These are phyloP conservation scores for Aegle marmelos DNA, from an alignment of 345 rosid species.

Conservation along the genomic window DNA sequence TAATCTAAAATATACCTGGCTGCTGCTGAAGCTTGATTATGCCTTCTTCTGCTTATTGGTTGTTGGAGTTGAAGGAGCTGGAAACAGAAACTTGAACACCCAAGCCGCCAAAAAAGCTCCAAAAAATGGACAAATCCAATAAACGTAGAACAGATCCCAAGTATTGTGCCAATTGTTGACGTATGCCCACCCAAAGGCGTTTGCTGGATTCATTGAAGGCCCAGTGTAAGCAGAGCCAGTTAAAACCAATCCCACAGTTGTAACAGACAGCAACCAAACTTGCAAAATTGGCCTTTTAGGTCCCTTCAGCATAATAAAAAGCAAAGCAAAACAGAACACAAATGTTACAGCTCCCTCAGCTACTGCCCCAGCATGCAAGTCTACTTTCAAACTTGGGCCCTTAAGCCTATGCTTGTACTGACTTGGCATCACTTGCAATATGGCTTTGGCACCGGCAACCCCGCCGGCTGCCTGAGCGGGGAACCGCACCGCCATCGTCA, in stretches of 20 bases:
- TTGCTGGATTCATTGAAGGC: slow-evolving; percentile 73
- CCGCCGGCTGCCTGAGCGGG: slow-evolving; percentile 36
- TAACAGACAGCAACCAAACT: slow-evolving; percentile 47
- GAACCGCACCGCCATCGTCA: slow-evolving; percentile 35
- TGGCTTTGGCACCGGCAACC: slow-evolving; percentile 19
- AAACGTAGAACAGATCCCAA: slow-evolving; percentile 67
- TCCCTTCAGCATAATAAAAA: slow-evolving; percentile 44
- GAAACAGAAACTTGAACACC: slow-evolving; percentile 34
- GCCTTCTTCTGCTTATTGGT: slow-evolving; percentile 24
- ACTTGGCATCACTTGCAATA: slow-evolving; percentile 41
- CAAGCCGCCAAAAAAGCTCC: slow-evolving; percentile 52
- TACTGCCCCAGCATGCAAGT: slow-evolving; percentile 53
- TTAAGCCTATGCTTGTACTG: slow-evolving; percentile 40
- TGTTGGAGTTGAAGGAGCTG: slow-evolving; percentile 12
- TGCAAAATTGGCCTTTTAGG: slow-evolving; percentile 42
- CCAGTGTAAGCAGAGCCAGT: slow-evolving; percentile 58
- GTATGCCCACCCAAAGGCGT: slow-evolving; percentile 80
- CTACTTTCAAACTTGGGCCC: slow-evolving; percentile 62
- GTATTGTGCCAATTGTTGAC: slow-evolving; percentile 51
- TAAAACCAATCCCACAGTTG: slow-evolving; percentile 40
- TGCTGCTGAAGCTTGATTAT: not conserved
- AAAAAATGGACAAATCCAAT: slow-evolving; percentile 59
- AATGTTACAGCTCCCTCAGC: slow-evolving; percentile 60
- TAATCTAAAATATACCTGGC: not conserved
- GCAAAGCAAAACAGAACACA: slow-evolving; percentile 34